Evolutionary conservation across 2,329 filamentous ascomycete genomes (phyloP).

Genomic region (Phyllosticta citrichinensis): DNA sequence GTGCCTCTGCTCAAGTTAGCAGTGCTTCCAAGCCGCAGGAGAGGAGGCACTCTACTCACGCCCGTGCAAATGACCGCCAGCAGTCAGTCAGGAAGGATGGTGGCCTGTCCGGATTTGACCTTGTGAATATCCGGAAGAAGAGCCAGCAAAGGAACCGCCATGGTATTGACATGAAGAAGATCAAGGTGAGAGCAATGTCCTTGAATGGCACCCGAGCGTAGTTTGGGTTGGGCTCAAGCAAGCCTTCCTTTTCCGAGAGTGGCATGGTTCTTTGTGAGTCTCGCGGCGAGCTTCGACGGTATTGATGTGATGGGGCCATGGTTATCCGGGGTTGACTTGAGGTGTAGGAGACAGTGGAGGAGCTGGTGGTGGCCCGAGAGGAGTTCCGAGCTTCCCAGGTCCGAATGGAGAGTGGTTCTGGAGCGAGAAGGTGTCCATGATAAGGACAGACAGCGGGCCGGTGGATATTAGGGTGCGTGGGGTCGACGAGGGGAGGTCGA

Average conservation of each 20-base stretch:
- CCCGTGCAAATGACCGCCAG: background rate
- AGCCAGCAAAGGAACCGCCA: background rate
- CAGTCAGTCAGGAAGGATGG: background rate
- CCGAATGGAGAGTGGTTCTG: background rate
- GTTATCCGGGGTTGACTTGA: background rate
- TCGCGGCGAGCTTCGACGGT: background rate
- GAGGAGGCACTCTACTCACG: background rate
- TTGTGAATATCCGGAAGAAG: background rate
- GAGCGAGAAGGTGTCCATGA: background rate
- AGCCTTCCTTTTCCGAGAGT: background rate
- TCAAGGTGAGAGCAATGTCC: background rate
- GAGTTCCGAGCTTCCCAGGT: background rate
- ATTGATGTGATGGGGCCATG: background rate
- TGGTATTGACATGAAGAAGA: background rate
- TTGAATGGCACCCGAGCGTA: background rate
- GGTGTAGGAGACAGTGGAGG: background rate
- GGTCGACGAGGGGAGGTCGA: background rate
- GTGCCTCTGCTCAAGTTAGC: background rate
- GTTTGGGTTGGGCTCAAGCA: background rate
- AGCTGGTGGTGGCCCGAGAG: background rate
- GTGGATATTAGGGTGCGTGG: background rate
- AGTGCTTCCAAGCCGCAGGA: background rate
- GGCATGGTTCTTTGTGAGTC: background rate
- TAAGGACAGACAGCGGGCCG: background rate
- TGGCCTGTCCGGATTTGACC: background rate